Base-by-base conservation (phyloP, 202 grass and related monocot species). In the Dendrocalamus latiflorus region DNA sequence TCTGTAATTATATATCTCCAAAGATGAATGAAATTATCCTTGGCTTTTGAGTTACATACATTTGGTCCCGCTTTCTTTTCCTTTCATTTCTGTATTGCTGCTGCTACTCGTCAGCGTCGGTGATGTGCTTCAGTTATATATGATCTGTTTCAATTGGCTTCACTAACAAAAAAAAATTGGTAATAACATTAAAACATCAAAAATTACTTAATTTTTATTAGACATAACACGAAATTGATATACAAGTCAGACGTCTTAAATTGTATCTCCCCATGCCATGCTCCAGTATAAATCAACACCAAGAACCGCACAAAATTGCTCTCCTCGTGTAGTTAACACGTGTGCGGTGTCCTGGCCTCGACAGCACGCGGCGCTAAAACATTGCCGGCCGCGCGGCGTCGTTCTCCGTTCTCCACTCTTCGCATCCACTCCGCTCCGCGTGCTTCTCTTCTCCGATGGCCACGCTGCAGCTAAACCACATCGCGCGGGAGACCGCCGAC, bases 401-500 rank as follows among this genome's bases (percentile, higher is more conserved):
- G 49, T 59, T 25, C 14, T 18, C 9, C 10, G 9, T 3, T 56
- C 1, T 26, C 12, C 58, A 4, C 14, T 65, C 63, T 14, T 70
- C 18, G 2, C 50, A 12, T 11, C 13, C 67, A 22, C 54, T 34
- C 17, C 43, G 2, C 45, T 3, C 44, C 22, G 14, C 61, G 6
- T 26, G 9, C 55, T 33, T 13, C 82, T 36, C 55, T 33, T 13
- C 82, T 36, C 68, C 71, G 12, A 94, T 94, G 92, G 90, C 87
- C 45, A 89, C 82, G 78, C 93, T 93, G 39, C 89, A 79, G 87
- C 70, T 98, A 2, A 88, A 91, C 89, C 96, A 98, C 89, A 82
- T 95, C 83, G 91, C 93, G 65, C 88, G 89, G 60, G 96, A 93
- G 87, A 90, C 96, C 21, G 73, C 74, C 74, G 91, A 98, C 89